phyloP scores from a whole-genome alignment of 331 rosid genomes.

The Acacia pycnantha region DNA sequence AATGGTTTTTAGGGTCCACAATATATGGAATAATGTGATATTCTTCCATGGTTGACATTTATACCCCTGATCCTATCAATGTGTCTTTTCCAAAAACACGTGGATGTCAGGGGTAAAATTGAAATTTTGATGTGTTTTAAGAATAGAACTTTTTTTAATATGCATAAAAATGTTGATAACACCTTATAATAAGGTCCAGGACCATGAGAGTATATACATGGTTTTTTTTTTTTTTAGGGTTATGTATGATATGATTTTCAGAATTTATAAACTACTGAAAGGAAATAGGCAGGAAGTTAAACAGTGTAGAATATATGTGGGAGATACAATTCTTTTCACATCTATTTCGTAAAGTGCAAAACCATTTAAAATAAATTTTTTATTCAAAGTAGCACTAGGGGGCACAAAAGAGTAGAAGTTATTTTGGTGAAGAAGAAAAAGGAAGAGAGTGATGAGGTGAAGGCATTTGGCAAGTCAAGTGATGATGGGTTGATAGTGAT shows the following conservation, averaged over 20 bases:
- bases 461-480: conserved; percentile 30
- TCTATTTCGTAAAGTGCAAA: background rate
- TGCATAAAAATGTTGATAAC: background rate
- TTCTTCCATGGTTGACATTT: background rate
- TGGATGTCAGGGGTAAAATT: background rate
- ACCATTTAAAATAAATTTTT: background rate
- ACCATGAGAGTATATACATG: background rate
- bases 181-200: background rate
- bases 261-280: background rate
- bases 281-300: background rate
- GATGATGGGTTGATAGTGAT: conserved; percentile 62
- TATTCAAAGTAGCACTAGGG: background rate
- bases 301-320: too few species aligned
- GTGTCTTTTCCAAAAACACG: background rate
- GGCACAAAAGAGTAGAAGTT: background rate
- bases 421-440: background rate
- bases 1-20: too few species aligned
- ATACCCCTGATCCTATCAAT: background rate
- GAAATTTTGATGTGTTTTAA: background rate
- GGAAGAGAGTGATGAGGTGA: background rate
- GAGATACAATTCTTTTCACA: background rate
- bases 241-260: background rate
- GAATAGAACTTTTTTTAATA: background rate
- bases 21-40: background rate
- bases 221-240: background rate